A percentile compares a stretch with the other conserved stretches of the same genome.
These are phyloP conservation scores for Pyricularia grisea DNA, from an alignment of 2,329 filamentous ascomycete species.

Conservation along the genomic window DNA sequence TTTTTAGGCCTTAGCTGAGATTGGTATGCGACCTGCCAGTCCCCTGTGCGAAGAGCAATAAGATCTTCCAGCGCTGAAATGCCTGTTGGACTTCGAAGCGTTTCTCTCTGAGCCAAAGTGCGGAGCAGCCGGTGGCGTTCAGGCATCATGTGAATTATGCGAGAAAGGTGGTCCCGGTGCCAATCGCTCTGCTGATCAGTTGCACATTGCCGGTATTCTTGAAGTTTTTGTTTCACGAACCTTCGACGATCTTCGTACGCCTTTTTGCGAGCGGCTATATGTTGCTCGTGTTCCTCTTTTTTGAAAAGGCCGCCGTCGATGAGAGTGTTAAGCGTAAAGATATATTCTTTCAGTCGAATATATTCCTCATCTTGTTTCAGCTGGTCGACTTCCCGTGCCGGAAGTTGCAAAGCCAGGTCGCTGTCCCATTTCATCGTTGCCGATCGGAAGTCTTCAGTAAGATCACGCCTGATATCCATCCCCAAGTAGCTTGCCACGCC, in stretches of 20 bases:
- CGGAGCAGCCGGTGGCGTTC: too few relatives aligned
- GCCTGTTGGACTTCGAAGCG: too few relatives aligned
- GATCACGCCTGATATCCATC: neutral
- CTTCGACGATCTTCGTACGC: neutral
- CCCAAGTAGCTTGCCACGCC: neutral
- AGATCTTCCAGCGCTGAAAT: too few relatives aligned
- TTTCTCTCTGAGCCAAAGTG: too few relatives aligned
- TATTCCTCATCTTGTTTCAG: neutral
- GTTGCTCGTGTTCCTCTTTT: neutral
- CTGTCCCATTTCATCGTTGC: neutral
- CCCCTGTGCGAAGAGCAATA: too few relatives aligned
- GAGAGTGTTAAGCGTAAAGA: neutral
- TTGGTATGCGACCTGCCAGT: too few relatives aligned
- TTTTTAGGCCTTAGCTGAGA: too few relatives aligned
- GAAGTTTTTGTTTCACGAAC: neutral
- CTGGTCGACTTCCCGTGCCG: neutral
- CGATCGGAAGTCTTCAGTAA: neutral
- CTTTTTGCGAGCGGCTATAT: neutral
- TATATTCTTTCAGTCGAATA: neutral
- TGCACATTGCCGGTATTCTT: neutral
- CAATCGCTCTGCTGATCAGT: neutral
- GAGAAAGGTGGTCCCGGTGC: neutral
- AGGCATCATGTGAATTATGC: neutral
- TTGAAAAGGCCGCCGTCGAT: neutral
- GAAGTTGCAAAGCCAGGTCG: neutral